Base-by-base conservation (phyloP, 495 filamentous ascomycete genomes). In the Hyaloscypha finlandica region DNA sequence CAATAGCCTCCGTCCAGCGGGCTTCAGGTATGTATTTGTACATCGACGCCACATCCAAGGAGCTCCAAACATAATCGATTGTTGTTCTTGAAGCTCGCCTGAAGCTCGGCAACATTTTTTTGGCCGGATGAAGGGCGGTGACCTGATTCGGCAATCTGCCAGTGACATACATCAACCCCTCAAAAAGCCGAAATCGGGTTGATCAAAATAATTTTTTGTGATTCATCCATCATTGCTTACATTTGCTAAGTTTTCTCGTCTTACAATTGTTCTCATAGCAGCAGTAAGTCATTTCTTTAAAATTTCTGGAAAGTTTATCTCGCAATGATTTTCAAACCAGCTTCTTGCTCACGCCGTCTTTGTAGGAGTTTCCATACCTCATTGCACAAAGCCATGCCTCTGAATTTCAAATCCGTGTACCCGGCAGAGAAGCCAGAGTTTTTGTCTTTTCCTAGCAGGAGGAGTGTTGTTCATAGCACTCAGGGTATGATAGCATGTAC, bases 401-500 rank as follows among this genome's bases (percentile, higher is more conserved):
- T 88, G 61, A 86, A 85, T 73, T 75, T 83, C 22, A 81, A 77
- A 64, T 84, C 86, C 3, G 65, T 94, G 33, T 93, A 88, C 73
- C 85, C 89, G 56, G 81, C 86, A 63, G 75, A 79, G 37, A 83
- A 90, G 55, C 84, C 84, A 25, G 84, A 79, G 29, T 83, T 89
- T 71, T 80, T 85, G 66, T 97, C 25, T 25, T 25, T 93, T 76
- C 81, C 93, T 11, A 94, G 92, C 74, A 88, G 95, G 48, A 86
- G 95, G 68, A 97, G 93, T 69, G 91, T 93, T 37, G 91, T 98
- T 8, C 93, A 98, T 75, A 97, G 93, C 76, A 91, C 90, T 20
- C 90, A 96, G 76, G 95, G 93, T 39, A 97, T 99, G 55, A 89
- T 99, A 61, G 84, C 94, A 33, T 96, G 91, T 74, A 92, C 92